phyloP scores from a whole-genome alignment of 768 basidiomycete genomes.

The Mycena rosella region DNA sequence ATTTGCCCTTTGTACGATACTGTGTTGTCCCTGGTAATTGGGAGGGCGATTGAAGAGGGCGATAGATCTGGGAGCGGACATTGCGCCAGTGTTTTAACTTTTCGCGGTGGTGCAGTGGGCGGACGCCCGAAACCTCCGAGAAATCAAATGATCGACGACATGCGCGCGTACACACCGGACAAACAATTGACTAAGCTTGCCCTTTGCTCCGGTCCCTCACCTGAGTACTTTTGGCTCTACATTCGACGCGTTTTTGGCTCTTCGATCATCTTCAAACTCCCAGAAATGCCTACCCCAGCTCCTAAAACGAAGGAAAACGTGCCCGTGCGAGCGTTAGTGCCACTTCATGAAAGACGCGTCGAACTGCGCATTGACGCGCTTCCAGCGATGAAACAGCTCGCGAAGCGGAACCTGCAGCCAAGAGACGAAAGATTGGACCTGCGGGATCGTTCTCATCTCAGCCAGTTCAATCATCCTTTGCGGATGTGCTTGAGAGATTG shows the following conservation, averaged over 20 bases:
- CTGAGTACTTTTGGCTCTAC: not conserved
- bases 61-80: not conserved
- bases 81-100: too few relatives aligned
- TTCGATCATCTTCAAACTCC: not conserved
- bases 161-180: slow-evolving; percentile 7
- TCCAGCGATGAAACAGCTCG: slow-evolving; percentile 42
- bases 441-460: slow-evolving; percentile 56
- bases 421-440: slow-evolving; percentile 66
- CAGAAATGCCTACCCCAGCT: not conserved
- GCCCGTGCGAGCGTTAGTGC: slow-evolving; percentile 23
- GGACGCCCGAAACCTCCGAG: too few relatives aligned
- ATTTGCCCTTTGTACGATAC: slow-evolving; percentile 2
- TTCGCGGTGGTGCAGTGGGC: too few relatives aligned
- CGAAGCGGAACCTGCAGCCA: slow-evolving; percentile 56
- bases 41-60: not conserved
- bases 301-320: slow-evolving; percentile 30
- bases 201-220: not conserved
- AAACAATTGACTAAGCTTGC: slow-evolving; percentile 13
- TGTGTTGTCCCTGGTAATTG: slow-evolving; percentile 19
- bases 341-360: slow-evolving; percentile 19
- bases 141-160: too few relatives aligned
- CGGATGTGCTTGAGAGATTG: slow-evolving; percentile 73
- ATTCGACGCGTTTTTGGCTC: slow-evolving; percentile 15
- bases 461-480: slow-evolving; percentile 65
- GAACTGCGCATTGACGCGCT: slow-evolving; percentile 16